A percentile compares a stretch with the other conserved stretches of the same genome.
These are phyloP conservation scores for Cyclostephanos invisitatus DNA, from an alignment of 108 stramenopile species.

Conservation along the genomic window DNA sequence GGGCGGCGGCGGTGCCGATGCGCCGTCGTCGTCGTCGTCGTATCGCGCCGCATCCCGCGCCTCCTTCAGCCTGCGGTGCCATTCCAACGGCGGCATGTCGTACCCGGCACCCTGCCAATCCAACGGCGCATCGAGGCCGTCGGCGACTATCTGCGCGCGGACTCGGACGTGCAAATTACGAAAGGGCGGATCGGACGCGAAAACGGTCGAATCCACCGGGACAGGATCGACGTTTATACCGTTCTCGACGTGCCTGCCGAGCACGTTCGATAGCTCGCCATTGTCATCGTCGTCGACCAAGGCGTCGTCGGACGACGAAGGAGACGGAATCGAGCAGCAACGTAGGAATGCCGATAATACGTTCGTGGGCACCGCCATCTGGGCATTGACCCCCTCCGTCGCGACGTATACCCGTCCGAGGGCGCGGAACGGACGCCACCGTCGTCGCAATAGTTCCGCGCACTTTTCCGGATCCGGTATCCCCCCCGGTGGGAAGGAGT, in stretches of 20 bases:
- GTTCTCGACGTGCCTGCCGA: slow-evolving; percentile 87
- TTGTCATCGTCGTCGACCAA: neutral
- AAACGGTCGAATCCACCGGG: slow-evolving; percentile 67
- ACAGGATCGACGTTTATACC: slow-evolving; percentile 87
- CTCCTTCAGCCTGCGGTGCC: slow-evolving; percentile 89
- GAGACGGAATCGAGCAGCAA: slow-evolving; percentile 17
- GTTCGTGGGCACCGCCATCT: slow-evolving; percentile 95
- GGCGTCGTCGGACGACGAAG: neutral
- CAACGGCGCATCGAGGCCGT: slow-evolving; percentile 84
- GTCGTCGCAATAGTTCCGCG: slow-evolving; percentile 54
- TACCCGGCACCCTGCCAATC: slow-evolving; percentile 90
- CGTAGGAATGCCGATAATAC: slow-evolving; percentile 47
- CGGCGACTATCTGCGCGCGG: slow-evolving; percentile 92
- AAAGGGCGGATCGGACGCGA: slow-evolving; percentile 79
- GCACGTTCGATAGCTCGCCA: slow-evolving; percentile 27
- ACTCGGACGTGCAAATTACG: slow-evolving; percentile 87
- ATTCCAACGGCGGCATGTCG: slow-evolving; percentile 91
- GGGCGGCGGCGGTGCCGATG: slow-evolving; percentile 26
- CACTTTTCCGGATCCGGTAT: slow-evolving; percentile 74
- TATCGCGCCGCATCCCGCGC: slow-evolving; percentile 41
- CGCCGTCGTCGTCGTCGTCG: slow-evolving; percentile 7
- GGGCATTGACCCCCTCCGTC: slow-evolving; percentile 94
- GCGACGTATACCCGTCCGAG: slow-evolving; percentile 95
- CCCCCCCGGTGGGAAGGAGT: slow-evolving; percentile 75
- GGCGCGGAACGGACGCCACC: slow-evolving; percentile 87